Base-by-base conservation (phyloP, 305 asterid species). In the Solanum hybrid region DNA sequence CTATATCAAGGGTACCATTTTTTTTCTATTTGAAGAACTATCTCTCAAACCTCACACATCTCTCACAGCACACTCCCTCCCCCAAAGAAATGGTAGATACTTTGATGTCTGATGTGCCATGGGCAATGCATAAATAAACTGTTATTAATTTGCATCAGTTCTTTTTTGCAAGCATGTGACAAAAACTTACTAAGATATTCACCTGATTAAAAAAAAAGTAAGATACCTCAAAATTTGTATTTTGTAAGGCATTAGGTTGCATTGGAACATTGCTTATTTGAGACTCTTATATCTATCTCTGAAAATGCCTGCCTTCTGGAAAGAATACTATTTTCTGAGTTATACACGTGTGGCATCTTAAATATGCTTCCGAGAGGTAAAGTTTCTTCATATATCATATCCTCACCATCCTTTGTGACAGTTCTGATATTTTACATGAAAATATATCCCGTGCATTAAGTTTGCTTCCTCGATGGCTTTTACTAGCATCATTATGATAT, bases 1-100 rank as follows among this genome's bases (percentile, higher is more conserved):
- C 94, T 97, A 91, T 97, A 97, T 92, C 99, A 96, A 93, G 97
- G 99, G 99, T 97, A 94, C 84, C 51, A 10, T 36, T 60, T 82
- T 71, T 81, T 82, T 91, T 89, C 27, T 71, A 84, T 79, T 89
- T 90, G 7, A 75, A 82, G 27, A 72, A 34, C 56, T 71, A 40
- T 73, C 75, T 86, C 88, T 80, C 10, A 40, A 51, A 36, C 24
- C 75, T 73, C 66, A 27, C 37, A 3, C 27, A 38, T 38, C 46
- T 38, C 46, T 38, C 46, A 38, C 46, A 4, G 5, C 46, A 38
- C 46, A 38, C 46, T 13, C 46, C 46, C 46, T 38, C 46, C 46
- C 46, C 14, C 14, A 38, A 38, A 51, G 1, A 20, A 46, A 17
- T 29, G 38, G 17, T 71, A 71, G 34, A 71, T 71, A 71, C 6